These are phyloP conservation scores for Leishmania lainsoni DNA, from an alignment of 208 protist species.

Conservation along the genomic window DNA sequence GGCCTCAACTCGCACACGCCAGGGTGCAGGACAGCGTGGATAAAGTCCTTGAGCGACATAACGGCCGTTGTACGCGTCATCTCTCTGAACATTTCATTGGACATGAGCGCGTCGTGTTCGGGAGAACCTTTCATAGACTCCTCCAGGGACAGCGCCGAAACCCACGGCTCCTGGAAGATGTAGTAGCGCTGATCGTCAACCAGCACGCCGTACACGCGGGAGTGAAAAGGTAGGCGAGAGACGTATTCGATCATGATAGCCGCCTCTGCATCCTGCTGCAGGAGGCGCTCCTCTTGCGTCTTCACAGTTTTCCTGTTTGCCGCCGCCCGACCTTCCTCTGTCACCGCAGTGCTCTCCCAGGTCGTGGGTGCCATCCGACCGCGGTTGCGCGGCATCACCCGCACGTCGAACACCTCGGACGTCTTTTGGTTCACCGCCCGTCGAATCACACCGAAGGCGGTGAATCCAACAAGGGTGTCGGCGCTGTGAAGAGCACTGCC, in stretches of 20 bases:
- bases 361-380: constrained; percentile 50
- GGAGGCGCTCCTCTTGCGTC: constrained; percentile 46
- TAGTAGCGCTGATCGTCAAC: constrained; percentile 83
- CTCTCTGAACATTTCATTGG: constrained; percentile 51
- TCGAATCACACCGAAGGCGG: constrained; percentile 70
- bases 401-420: constrained; percentile 82
- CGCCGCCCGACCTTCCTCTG: neutral
- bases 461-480: constrained; percentile 61
- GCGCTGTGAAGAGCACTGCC: constrained; percentile 6
- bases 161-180: constrained; percentile 80
- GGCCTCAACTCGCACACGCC: constrained; percentile 11
- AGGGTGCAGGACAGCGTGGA: constrained; percentile 54
- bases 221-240: constrained; percentile 70
- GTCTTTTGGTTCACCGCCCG: constrained; percentile 68
- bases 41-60: constrained; percentile 80
- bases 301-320: constrained; percentile 25
- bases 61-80: constrained; percentile 46
- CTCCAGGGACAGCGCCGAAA: constrained; percentile 70
- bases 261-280: constrained; percentile 72
- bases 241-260: constrained; percentile 83
- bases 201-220: constrained; percentile 72
- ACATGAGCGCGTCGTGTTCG: constrained; percentile 46
- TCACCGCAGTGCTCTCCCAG: constrained; percentile 8
- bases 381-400: constrained; percentile 66
- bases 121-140: constrained; percentile 33